Percentiles rank a stretch among this genome's conserved stretches.
Evolutionary conservation across 2,329 filamentous ascomycete genomes (phyloP).

Genomic region (Paramyrothecium roridum): DNA sequence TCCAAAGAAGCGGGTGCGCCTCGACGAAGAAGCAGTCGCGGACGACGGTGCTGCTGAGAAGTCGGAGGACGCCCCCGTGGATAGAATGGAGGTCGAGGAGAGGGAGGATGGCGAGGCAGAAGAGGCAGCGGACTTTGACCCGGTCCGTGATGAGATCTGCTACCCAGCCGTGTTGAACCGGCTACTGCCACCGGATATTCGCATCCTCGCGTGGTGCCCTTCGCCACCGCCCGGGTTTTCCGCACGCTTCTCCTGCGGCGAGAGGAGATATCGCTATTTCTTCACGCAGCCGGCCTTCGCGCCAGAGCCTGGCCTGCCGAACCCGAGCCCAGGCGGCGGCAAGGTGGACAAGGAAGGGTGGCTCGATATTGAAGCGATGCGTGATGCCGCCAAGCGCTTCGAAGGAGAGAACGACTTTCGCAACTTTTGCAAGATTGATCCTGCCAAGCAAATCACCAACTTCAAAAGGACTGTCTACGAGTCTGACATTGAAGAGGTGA

Average conservation of each 20-base stretch:
- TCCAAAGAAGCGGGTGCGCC: constrained; percentile 22
- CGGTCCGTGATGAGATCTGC: constrained; percentile 74
- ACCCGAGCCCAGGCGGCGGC: constrained; percentile 12
- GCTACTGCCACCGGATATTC: constrained; percentile 84
- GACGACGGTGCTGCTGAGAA: constrained; percentile 19
- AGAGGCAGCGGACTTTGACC: constrained; percentile 47
- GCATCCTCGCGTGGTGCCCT: constrained; percentile 90
- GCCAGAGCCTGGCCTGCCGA: constrained; percentile 42
- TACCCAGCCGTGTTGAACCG: constrained; percentile 84
- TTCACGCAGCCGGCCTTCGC: constrained; percentile 91
- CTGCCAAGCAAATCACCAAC: constrained; percentile 82
- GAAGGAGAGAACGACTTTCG: constrained; percentile 90
- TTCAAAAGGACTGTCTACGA: constrained; percentile 78
- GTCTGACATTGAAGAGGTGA: constrained; percentile 72
- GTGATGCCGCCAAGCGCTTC: constrained; percentile 72
- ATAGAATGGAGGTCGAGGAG: constrained; percentile 7
- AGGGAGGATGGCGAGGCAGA: constrained; percentile 12
- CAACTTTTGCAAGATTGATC: constrained; percentile 94
- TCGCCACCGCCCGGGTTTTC: constrained; percentile 76
- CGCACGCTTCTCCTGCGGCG: constrained; percentile 87
- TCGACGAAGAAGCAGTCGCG: constrained; percentile 5
- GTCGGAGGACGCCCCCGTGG: constrained; percentile 7
- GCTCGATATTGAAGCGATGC: constrained; percentile 87
- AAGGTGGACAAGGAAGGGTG: constrained; percentile 59
- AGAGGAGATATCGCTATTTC: constrained; percentile 93